These are phyloP conservation scores for Hypoxylon rubiginosum DNA, from an alignment of 2,329 filamentous ascomycete species.

Conservation along the genomic window DNA sequence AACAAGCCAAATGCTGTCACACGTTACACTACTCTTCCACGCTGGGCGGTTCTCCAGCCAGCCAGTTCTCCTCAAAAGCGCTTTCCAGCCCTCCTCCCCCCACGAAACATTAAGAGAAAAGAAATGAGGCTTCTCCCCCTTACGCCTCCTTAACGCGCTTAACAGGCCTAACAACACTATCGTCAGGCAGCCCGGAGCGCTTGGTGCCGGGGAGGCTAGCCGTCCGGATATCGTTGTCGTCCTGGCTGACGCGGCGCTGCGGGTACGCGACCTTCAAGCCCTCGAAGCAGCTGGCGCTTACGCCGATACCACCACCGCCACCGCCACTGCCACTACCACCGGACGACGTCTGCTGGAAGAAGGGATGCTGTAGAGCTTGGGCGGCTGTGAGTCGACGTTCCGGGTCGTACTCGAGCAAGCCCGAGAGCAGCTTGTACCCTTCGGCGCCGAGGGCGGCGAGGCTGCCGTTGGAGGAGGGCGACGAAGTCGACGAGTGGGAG, in stretches of 20 bases:
- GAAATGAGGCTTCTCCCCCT: too few species aligned
- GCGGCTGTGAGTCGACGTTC: conserved; percentile 88
- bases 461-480: conserved; percentile 57
- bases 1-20: too few species aligned
- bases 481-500: conserved; percentile 63
- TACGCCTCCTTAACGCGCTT: conserved; percentile 72
- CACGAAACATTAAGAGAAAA: too few species aligned
- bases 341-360: conserved; percentile 76
- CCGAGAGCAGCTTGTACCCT: conserved; percentile 84
- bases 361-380: conserved; percentile 89
- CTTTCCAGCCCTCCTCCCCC: too few species aligned
- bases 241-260: conserved; percentile 88
- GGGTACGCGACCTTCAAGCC: conserved; percentile 91
- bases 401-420: conserved; percentile 92
- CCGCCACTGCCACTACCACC: conserved; percentile 53
- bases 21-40: too few species aligned
- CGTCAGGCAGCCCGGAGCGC: conserved; percentile 86
- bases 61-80: too few species aligned
- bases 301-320: conserved; percentile 67
- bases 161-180: conserved; percentile 73
- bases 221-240: conserved; percentile 96
- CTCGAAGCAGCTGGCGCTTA: conserved; percentile 90
- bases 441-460: conserved; percentile 77
- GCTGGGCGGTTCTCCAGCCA: too few species aligned
- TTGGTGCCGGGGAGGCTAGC: conserved; percentile 92